These are phyloP conservation scores for Candida pseudofarinosa DNA, from an alignment of 805 yeast genomes.

Conservation along the genomic window DNA sequence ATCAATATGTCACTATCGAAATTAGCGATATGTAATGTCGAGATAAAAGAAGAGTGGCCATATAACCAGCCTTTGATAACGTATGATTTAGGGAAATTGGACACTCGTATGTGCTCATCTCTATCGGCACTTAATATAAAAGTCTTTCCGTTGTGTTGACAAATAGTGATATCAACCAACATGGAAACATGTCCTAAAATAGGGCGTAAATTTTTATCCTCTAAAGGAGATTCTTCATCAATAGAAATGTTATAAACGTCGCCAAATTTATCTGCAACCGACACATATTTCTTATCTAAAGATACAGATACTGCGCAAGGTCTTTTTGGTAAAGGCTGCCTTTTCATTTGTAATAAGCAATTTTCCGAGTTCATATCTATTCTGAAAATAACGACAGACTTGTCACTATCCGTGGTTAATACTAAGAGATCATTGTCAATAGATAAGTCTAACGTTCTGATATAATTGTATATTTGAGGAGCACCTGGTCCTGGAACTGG, in stretches of 20 bases:
- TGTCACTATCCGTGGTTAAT: conserved; percentile 78
- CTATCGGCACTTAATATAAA: conserved; percentile 80
- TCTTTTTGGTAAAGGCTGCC: conserved; percentile 83
- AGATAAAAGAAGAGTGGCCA: conserved; percentile 83
- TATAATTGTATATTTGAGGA: conserved; percentile 61
- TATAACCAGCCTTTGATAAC: conserved; percentile 79
- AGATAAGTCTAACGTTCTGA: conserved; percentile 57
- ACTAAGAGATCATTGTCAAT: conserved; percentile 51
- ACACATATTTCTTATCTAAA: conserved; percentile 44
- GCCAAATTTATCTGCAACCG: conserved; percentile 93
- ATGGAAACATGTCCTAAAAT: conserved; percentile 94
- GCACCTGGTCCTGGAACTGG: conserved; percentile 69
- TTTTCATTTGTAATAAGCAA: conserved; percentile 51
- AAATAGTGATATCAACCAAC: conserved; percentile 71
- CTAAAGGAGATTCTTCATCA: conserved; percentile 30
- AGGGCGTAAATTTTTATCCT: conserved; percentile 51
- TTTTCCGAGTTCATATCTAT: conserved; percentile 31
- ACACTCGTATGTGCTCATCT: conserved; percentile 90
- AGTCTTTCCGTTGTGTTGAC: conserved; percentile 36
- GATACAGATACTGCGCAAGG: conserved; percentile 78
- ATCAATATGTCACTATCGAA: conserved; percentile 52
- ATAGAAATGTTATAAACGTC: conserved; percentile 73
- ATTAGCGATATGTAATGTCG: conserved; percentile 54
- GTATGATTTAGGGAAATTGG: conserved; percentile 73
- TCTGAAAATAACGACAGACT: conserved; percentile 64